Evolutionary conservation across 1,284 basidiomycete genomes (phyloP).

Genomic region (Fomitopsis schrenkii): DNA sequence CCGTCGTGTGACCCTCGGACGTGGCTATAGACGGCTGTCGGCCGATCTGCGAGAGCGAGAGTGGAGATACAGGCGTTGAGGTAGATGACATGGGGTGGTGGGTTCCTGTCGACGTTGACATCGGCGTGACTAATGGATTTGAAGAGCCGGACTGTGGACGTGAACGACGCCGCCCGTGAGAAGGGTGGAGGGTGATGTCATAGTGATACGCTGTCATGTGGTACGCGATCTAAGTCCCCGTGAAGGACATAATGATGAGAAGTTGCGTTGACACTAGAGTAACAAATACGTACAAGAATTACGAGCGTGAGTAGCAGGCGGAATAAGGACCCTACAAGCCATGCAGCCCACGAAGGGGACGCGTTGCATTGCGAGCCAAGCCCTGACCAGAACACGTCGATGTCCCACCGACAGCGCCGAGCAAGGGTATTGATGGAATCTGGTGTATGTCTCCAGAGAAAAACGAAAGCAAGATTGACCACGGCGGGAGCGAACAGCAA

Average conservation of each 20-base stretch:
- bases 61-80: conserved; percentile 16
- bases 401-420: conserved; percentile 53
- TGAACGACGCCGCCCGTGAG: conserved; percentile 24
- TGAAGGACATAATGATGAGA: neutral
- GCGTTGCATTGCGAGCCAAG: conserved; percentile 25
- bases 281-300: conserved; percentile 41
- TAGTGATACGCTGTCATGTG: conserved; percentile 31
- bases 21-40: conserved; percentile 4
- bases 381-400: conserved; percentile 61
- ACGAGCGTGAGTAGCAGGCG: conserved; percentile 48
- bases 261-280: neutral
- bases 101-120: conserved; percentile 16
- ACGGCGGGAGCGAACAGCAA: conserved; percentile 46
- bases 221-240: conserved; percentile 33
- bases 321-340: conserved; percentile 47
- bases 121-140: conserved; percentile 12
- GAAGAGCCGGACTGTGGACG: conserved; percentile 17
- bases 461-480: conserved; percentile 50
- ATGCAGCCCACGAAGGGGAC: conserved; percentile 39
- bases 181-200: conserved; percentile 20
- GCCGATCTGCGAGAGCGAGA: conserved; percentile 12
- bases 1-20: conserved; percentile 12
- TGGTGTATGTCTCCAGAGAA: conserved; percentile 40
- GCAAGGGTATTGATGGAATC: conserved; percentile 35
- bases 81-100: conserved; percentile 18